These are phyloP conservation scores for Tardiomyces blankii DNA, from an alignment of 1,139 yeast genomes.

Conservation along the genomic window DNA sequence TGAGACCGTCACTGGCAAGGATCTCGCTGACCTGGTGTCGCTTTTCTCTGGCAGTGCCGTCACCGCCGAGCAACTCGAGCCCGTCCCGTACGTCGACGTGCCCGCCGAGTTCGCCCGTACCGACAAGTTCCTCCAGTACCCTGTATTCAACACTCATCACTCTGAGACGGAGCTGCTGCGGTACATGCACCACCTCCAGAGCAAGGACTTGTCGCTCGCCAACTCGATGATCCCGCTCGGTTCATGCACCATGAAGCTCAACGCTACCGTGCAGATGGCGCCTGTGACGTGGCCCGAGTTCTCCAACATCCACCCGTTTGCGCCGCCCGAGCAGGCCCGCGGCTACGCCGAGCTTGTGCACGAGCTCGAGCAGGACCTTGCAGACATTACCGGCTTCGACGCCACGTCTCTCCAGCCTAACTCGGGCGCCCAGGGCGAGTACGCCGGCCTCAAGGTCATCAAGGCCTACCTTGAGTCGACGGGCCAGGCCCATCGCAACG, in stretches of 20 bases:
- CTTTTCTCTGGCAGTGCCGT: slow-evolving; percentile 29
- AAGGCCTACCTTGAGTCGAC: slow-evolving; percentile 61
- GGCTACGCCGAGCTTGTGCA: slow-evolving; percentile 69
- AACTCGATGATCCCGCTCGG: slow-evolving; percentile 97
- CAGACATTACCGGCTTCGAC: slow-evolving; percentile 90
- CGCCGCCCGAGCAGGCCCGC: slow-evolving; percentile 72
- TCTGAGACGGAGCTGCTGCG: slow-evolving; percentile 93
- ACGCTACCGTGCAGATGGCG: slow-evolving; percentile 90
- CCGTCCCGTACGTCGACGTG: slow-evolving; percentile 22
- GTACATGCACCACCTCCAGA: slow-evolving; percentile 75
- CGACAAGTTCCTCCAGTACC: slow-evolving; percentile 47
- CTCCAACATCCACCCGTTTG: slow-evolving; percentile 82
- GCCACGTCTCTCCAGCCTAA: slow-evolving; percentile 92
- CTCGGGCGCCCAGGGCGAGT: slow-evolving; percentile 98
- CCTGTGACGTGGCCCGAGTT: slow-evolving; percentile 95
- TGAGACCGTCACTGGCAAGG: slow-evolving; percentile 66
- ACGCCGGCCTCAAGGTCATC: slow-evolving; percentile 84
- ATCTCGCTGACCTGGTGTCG: slow-evolving; percentile 45
- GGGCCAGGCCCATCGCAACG: slow-evolving; percentile 67
- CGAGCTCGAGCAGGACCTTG: slow-evolving; percentile 75
- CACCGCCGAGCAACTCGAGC: slow-evolving; percentile 8
- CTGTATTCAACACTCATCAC: slow-evolving; percentile 79
- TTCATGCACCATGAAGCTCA: slow-evolving; percentile 95
- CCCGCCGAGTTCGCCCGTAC: slow-evolving; percentile 48
- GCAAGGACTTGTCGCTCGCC: slow-evolving; percentile 84